Evolutionary conservation across 2,329 filamentous ascomycete genomes (phyloP).

Genomic region (Neonectria ditissima): DNA sequence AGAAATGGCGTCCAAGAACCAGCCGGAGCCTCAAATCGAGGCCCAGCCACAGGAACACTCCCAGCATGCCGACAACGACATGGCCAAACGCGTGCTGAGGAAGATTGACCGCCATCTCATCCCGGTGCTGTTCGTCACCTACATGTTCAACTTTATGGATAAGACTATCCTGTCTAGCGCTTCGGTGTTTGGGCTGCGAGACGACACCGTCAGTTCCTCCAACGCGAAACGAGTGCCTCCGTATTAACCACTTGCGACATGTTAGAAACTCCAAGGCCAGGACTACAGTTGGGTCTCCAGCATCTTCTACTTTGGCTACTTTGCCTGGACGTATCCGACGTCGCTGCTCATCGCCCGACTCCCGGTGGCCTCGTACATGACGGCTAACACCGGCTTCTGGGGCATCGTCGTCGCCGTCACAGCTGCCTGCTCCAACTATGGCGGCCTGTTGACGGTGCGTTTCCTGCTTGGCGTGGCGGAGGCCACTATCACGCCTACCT

Average conservation of each 20-base stretch:
- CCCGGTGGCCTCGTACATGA: constrained; percentile 60
- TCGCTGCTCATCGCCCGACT: constrained; percentile 61
- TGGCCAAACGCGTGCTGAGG: constrained; percentile 52
- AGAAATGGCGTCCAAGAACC: neutral
- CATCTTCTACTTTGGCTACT: constrained; percentile 58
- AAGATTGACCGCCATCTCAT: constrained; percentile 69
- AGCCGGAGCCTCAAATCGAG: neutral
- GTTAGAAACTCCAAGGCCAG: constrained; percentile 46
- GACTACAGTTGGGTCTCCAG: constrained; percentile 75
- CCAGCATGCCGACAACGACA: neutral
- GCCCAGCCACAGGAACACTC: neutral
- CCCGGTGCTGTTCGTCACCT: constrained; percentile 67
- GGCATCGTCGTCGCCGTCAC: constrained; percentile 59
- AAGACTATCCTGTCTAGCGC: constrained; percentile 69
- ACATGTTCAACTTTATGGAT: constrained; percentile 72
- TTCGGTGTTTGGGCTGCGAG: constrained; percentile 64
- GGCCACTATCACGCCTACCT: constrained; percentile 64
- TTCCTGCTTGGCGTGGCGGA: constrained; percentile 68
- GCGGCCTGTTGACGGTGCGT: constrained; percentile 61
- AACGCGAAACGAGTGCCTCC: rapidly evolving
- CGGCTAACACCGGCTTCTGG: constrained; percentile 63
- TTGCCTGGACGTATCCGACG: constrained; percentile 63
- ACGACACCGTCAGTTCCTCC: constrained; percentile 55
- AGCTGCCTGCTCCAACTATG: constrained; percentile 60
- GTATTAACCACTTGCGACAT: constrained; percentile 7